Evolutionary conservation across 2,329 filamentous ascomycete species (phyloP).

Genomic region (Trichophyton simii): DNA sequence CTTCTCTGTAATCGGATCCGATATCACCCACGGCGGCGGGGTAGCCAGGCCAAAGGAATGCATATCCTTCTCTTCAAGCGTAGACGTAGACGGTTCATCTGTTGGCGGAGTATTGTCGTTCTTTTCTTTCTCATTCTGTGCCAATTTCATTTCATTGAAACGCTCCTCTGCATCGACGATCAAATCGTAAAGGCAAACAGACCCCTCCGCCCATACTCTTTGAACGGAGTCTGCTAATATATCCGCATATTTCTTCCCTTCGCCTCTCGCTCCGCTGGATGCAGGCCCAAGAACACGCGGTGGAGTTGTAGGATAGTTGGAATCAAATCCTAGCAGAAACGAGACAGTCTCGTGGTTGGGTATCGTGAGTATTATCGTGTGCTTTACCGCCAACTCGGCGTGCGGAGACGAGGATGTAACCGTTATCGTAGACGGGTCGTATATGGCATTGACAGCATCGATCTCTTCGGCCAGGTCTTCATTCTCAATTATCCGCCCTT

Average conservation of each 20-base stretch:
- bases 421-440: conserved; percentile 51
- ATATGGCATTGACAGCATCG: conserved; percentile 43
- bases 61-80: neutral
- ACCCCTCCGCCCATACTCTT: conserved; percentile 56
- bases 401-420: conserved; percentile 17
- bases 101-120: neutral
- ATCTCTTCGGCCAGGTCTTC: conserved; percentile 37
- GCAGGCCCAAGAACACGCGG: conserved; percentile 67
- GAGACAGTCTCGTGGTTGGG: conserved; percentile 43
- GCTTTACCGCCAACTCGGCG: conserved; percentile 19
- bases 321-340: conserved; percentile 52
- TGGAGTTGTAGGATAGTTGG: conserved; percentile 59
- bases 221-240: conserved; percentile 55
- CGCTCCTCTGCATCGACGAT: conserved; percentile 51
- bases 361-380: conserved; percentile 50
- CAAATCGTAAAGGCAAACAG: conserved; percentile 83
- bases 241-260: conserved; percentile 58
- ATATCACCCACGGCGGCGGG: conserved; percentile 58
- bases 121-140: neutral
- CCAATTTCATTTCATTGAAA: conserved; percentile 42
- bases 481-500: conserved; percentile 10
- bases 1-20: conserved; percentile 61
- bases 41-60: conserved; percentile 6
- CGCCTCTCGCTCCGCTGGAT: conserved; percentile 60
- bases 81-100: conserved; percentile 12